Percentiles rank a stretch among this genome's conserved stretches.
These are phyloP conservation scores for Mycosphaerella sp. DNA, from an alignment of 2,329 filamentous ascomycete species.

Conservation along the genomic window DNA sequence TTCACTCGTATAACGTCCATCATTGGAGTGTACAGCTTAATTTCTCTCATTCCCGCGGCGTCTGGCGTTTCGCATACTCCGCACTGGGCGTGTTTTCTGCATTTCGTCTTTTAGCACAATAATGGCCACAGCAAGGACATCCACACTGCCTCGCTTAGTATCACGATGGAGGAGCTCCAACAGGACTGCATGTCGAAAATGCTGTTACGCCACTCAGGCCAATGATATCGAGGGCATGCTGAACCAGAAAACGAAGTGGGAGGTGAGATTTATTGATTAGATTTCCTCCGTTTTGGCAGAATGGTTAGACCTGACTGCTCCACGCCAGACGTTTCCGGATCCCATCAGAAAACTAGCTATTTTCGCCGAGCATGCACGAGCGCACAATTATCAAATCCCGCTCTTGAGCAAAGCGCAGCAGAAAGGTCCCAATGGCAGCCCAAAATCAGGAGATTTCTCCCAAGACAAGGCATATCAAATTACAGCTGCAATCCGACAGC, in stretches of 20 bases:
- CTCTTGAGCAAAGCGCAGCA: conserved; percentile 20
- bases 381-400: conserved; percentile 22
- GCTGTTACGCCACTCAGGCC: conserved; percentile 11
- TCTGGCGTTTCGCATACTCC: neutral
- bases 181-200: neutral
- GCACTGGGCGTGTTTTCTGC: neutral
- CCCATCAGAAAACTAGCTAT: conserved; percentile 20
- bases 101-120: neutral
- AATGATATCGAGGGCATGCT: conserved; percentile 23
- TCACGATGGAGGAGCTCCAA: neutral
- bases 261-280: neutral
- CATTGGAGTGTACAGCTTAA: neutral
- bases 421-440: neutral
- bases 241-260: conserved; percentile 19
- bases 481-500: conserved; percentile 20
- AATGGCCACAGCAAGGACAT: conserved; percentile 7
- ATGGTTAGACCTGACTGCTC: too few relatives aligned
- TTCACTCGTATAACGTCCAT: neutral
- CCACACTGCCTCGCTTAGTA: neutral
- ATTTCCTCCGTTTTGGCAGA: too few relatives aligned
- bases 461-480: conserved; percentile 21
- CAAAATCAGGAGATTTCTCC: conserved; percentile 13
- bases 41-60: neutral
- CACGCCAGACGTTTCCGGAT: conserved; percentile 5
- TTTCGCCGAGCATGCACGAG: conserved; percentile 21